These are phyloP conservation scores for Blastocystis sp. DNA, from an alignment of 352 stramenopile species.

Conservation along the genomic window DNA sequence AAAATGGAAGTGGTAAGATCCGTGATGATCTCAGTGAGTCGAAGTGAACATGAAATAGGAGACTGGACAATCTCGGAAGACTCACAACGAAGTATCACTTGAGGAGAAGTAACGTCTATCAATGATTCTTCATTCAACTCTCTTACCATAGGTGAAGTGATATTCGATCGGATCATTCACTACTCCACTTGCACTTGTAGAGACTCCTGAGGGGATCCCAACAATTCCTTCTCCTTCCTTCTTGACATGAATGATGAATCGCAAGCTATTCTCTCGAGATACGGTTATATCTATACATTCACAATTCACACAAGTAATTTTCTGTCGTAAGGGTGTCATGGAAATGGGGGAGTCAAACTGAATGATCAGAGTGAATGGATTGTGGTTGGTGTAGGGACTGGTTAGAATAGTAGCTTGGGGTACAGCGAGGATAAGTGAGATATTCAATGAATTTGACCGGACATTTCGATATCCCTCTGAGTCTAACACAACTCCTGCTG, in stretches of 20 bases:
- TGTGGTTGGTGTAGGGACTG: background rate
- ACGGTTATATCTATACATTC: background rate
- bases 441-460: background rate
- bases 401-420: background rate
- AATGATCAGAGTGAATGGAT: slow-evolving; percentile 1
- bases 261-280: background rate
- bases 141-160: slow-evolving; percentile 8
- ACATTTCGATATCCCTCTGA: background rate
- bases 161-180: background rate
- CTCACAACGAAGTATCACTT: background rate
- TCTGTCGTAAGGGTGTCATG: background rate
- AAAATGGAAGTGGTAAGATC: background rate
- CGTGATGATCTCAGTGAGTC: background rate
- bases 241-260: background rate
- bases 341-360: background rate
- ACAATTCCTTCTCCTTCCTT: slow-evolving; percentile 10
- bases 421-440: background rate
- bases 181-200: background rate
- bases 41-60: background rate
- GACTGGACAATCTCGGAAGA: background rate
- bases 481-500: background rate
- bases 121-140: background rate
- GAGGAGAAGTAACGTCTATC: slow-evolving; percentile 1
- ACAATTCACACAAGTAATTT: background rate
- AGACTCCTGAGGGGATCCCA: background rate